Base-by-base conservation (phyloP, 2,329 filamentous ascomycete genomes). In the Diaporthe eres region DNA sequence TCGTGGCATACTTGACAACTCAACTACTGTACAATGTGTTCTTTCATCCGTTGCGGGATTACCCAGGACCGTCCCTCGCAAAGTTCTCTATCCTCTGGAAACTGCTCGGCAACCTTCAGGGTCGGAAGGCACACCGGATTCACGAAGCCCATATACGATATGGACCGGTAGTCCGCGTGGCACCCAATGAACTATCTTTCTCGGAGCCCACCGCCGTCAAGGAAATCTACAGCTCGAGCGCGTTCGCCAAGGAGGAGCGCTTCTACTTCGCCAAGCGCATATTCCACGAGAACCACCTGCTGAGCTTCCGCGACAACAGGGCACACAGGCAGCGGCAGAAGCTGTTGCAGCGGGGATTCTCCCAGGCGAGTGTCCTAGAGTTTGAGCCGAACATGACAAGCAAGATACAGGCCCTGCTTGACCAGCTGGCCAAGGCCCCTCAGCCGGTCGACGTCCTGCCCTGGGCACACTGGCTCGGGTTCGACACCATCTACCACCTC, bases 101-200 rank as follows among this genome's bases (percentile, higher is more conserved):
- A 42, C 72, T 51, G 13, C n/a, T 39, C 25, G 10, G 61, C 5
- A 67, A 67, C 28, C n/a, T 68, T 13, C 67, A 53, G 15, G 75
- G 75, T 9, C 67, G 51, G 13, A 47, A 61, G 13, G 72, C 57
- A n/a, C 70, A 71, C 57, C 31, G 39, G 17, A 61, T 78, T 17
- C 72, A 76, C 74, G 61, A 76, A n/a, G 72, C 83, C 49, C 81
- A 86, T 77, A 73, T 80, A 9, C 77, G 79, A n/a, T 86, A 86
- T 76, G 87, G 87, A 17, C 79, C 80, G 3, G 81, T 87, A 3
- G 86, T 88, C 34, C 85, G 87, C 28, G 78, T 86, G 57, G 81
- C 81, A 3, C 86, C 86, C 1, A 81, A 84, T 71, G 84, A 87
- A 74, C 81, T 88, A 7, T 83, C 83, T 7, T 87, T 85, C 79